Evolutionary conservation across 1,284 basidiomycete genomes (phyloP).

Genomic region (Pascua guehoae): DNA sequence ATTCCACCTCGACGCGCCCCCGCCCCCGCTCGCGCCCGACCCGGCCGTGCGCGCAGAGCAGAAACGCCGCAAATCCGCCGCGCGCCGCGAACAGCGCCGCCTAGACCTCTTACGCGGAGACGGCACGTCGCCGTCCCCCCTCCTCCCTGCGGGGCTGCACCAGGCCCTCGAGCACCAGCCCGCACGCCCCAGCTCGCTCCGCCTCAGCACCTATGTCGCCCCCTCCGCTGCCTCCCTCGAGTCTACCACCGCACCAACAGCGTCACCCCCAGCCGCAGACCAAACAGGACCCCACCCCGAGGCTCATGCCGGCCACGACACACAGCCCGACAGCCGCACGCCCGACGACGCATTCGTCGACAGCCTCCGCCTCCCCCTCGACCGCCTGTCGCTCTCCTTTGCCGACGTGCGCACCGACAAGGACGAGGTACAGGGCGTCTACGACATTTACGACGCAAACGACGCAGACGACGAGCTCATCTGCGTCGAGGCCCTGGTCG

Average conservation of each 20-base stretch:
- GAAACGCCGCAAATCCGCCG: slow-evolving; percentile 31
- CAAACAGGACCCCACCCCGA: too few species aligned
- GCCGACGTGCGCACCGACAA: slow-evolving; percentile 32
- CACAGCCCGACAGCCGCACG: neutral
- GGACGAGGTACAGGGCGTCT: neutral
- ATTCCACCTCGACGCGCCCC: neutral
- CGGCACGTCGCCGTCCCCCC: slow-evolving; percentile 25
- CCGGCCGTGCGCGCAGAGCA: slow-evolving; percentile 17
- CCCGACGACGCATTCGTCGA: slow-evolving; percentile 27
- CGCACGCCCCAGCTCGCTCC: slow-evolving; percentile 11
- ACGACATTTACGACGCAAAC: neutral
- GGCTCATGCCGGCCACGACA: too few species aligned
- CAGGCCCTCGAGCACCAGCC: slow-evolving; percentile 11
- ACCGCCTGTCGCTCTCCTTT: slow-evolving; percentile 43
- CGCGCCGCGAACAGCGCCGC: slow-evolving; percentile 32
- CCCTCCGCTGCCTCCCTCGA: neutral
- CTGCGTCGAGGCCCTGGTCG: slow-evolving; percentile 49
- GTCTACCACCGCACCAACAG: too few species aligned
- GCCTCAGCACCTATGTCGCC: slow-evolving; percentile 17
- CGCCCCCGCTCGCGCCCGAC: neutral
- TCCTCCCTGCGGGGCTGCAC: neutral
- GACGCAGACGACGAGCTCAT: slow-evolving; percentile 31
- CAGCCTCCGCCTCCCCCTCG: slow-evolving; percentile 38
- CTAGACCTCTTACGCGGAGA: slow-evolving; percentile 45
- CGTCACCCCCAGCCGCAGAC: too few species aligned